These are phyloP conservation scores for Malania oleifera DNA, from an alignment of 164 flowering plant genomes.

Conservation along the genomic window DNA sequence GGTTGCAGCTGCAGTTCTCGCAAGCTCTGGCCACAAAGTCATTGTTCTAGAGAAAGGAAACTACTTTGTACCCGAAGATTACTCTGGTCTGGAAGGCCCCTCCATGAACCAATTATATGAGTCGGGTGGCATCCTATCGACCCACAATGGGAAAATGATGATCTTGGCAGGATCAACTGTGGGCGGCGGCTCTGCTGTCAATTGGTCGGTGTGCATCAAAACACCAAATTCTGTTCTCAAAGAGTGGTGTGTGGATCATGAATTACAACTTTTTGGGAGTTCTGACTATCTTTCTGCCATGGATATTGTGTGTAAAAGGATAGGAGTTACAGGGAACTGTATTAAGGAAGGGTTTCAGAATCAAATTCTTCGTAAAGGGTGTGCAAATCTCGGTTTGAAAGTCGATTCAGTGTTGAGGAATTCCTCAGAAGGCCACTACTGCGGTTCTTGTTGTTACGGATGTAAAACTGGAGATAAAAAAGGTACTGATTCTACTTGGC, in stretches of 20 bases:
- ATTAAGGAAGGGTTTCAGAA: conserved; percentile 60
- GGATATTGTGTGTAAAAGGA: conserved; percentile 54
- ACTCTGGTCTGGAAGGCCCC: conserved; percentile 61
- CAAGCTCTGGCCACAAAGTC: conserved; percentile 51
- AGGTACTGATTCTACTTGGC: conserved; percentile 66
- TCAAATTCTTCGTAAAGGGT: conserved; percentile 50
- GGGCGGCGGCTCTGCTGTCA: conserved; percentile 71
- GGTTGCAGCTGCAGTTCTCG: conserved; percentile 68
- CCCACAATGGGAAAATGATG: conserved; percentile 37
- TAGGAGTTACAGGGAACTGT: conserved; percentile 45
- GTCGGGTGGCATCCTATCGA: conserved; percentile 34
- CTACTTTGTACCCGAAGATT: conserved; percentile 47
- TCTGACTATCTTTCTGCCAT: conserved; percentile 41
- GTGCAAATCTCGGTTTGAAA: conserved; percentile 49
- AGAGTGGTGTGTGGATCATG: conserved; percentile 49
- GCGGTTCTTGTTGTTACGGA: conserved; percentile 61
- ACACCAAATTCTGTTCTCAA: conserved; percentile 45
- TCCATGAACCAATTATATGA: conserved; percentile 45
- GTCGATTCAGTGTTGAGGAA: conserved; percentile 46
- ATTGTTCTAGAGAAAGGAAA: conserved; percentile 62
- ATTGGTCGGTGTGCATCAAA: conserved; percentile 60
- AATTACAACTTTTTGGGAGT: conserved; percentile 39
- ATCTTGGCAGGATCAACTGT: conserved; percentile 58
- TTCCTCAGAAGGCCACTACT: conserved; percentile 46
- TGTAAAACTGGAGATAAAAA: conserved; percentile 54